A percentile compares a stretch with the other conserved stretches of the same genome.
These are phyloP conservation scores for Dispira simplex DNA, from an alignment of 192 early-diverging fungal species.

Conservation along the genomic window DNA sequence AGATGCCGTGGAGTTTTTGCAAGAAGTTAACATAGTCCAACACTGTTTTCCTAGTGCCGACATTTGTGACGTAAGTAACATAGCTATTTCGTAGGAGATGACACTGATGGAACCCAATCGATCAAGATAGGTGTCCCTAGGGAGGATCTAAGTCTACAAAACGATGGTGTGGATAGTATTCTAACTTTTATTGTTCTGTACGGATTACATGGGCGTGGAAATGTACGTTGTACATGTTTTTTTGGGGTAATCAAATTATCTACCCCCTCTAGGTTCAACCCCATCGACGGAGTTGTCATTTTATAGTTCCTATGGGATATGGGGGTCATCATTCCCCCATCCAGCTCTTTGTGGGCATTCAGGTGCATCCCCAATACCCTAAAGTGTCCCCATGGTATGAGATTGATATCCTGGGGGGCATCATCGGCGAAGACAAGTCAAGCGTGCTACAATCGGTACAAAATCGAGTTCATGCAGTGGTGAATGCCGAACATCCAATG, in stretches of 20 bases:
- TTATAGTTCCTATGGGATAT: not conserved
- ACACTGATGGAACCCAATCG: no score
- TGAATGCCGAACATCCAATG: not conserved
- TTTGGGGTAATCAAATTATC: no score
- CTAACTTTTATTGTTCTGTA: no score
- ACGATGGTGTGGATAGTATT: no score
- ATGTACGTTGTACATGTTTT: no score
- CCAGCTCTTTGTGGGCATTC: not conserved
- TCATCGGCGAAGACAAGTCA: not conserved
- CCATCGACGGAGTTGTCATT: not conserved
- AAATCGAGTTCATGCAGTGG: not conserved
- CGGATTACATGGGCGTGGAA: no score
- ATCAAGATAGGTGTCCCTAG: no score
- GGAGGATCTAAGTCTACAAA: no score
- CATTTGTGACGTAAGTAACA: not conserved
- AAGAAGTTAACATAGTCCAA: not conserved
- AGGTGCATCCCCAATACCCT: not conserved
- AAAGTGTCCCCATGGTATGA: constrained; percentile 3
- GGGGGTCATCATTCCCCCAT: not conserved
- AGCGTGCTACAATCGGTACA: not conserved
- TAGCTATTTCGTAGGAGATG: no score
- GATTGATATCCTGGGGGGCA: not conserved
- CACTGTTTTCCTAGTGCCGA: not conserved
- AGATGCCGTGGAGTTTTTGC: constrained; percentile 2
- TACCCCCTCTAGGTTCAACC: not conserved